Conservation (phyloP, 148 eudicot genomes). For the Camellia lanceoleosa region DNA sequence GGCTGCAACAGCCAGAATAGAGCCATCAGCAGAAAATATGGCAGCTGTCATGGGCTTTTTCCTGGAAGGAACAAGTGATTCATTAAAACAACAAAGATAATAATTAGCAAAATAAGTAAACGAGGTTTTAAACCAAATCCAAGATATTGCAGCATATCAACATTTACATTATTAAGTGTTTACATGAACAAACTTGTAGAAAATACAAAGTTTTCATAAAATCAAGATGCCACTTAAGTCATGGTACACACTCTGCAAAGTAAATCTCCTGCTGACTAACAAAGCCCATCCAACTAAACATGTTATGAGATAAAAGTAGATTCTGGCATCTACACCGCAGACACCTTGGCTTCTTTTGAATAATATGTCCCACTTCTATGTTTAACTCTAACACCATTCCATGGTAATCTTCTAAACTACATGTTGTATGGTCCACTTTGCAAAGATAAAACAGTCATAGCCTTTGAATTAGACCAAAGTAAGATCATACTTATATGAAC, state of each 20-base stretch:
- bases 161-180: neutral
- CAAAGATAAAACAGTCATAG: neutral
- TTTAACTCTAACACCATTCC: neutral
- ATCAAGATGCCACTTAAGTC: too few species aligned
- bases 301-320: too few species aligned
- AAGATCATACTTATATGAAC: constrained; percentile 74
- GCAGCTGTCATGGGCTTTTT: constrained; percentile 87
- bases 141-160: neutral
- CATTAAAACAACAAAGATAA: neutral
- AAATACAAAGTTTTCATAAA: neutral
- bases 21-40: constrained; percentile 84
- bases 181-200: neutral
- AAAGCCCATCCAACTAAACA: too few species aligned
- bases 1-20: constrained; percentile 94
- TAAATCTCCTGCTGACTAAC: too few species aligned
- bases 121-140: neutral
- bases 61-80: constrained; percentile 31
- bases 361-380: neutral
- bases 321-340: too few species aligned
- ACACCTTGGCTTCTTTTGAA: neutral
- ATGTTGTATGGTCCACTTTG: neutral
- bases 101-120: neutral
- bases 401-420: neutral
- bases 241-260: too few species aligned
- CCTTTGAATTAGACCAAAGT: neutral